phyloP scores from a whole-genome alignment of 2,329 filamentous ascomycete genomes.

The Trematosphaeria pertusa region DNA sequence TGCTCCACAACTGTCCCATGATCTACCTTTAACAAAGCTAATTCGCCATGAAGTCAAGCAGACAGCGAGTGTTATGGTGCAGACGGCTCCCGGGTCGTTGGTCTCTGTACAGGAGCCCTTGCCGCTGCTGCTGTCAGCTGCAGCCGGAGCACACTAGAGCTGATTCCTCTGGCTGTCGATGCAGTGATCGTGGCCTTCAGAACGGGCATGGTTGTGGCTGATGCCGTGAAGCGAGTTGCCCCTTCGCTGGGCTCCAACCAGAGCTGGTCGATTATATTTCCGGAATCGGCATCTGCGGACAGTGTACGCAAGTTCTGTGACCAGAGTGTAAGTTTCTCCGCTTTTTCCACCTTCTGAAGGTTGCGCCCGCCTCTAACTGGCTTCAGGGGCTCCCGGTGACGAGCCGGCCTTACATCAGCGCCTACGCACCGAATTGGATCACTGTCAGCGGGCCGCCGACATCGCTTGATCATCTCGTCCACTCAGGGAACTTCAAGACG shows the following conservation, averaged over 20 bases:
- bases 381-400: conserved; percentile 14
- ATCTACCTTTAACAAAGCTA: no score
- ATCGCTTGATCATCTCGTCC: conserved; percentile 47
- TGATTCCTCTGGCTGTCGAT: conserved; percentile 39
- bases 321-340: not conserved
- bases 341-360: not conserved
- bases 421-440: conserved; percentile 56
- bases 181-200: conserved; percentile 40
- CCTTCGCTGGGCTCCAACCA: not conserved
- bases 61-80: not conserved
- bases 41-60: conserved; percentile 15
- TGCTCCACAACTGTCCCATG: not conserved
- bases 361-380: no score
- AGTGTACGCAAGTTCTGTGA: conserved; percentile 1
- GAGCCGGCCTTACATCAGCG: conserved; percentile 58
- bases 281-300: not conserved
- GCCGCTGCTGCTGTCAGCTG: conserved; percentile 25
- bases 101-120: conserved; percentile 14
- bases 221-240: not conserved
- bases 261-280: conserved; percentile 2
- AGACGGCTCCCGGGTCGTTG: conserved; percentile 3
- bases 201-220: conserved; percentile 19
- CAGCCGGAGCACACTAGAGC: conserved; percentile 31
- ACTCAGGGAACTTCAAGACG: conserved; percentile 3
- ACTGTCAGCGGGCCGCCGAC: conserved; percentile 63